Evolutionary conservation across 768 basidiomycete genomes (phyloP).

Genomic region (Myochromella boudieri): DNA sequence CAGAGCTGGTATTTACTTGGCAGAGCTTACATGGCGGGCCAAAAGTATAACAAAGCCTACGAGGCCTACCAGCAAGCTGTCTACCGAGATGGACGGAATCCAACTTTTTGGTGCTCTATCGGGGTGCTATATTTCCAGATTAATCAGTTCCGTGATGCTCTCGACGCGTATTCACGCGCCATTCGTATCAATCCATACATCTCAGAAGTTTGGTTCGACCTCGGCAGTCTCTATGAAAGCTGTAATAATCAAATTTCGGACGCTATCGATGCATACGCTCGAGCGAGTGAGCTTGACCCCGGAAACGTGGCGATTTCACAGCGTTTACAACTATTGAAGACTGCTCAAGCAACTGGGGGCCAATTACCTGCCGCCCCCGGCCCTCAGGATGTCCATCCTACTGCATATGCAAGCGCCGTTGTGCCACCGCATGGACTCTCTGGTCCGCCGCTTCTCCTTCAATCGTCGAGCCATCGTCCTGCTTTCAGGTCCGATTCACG

Average conservation of each 20-base stretch:
- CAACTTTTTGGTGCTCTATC: conserved; percentile 99
- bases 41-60: conserved; percentile 99
- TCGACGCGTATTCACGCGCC: conserved; percentile 98
- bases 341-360: conserved; percentile 73
- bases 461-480: conserved; percentile 49
- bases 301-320: conserved; percentile 79
- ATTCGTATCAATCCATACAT: conserved; percentile 99
- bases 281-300: conserved; percentile 93
- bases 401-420: conserved; percentile 82
- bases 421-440: conserved; percentile 68
- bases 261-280: conserved; percentile 96
- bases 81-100: conserved; percentile 97
- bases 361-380: conserved; percentile 85
- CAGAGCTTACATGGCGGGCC: conserved; percentile 97
- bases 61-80: conserved; percentile 99
- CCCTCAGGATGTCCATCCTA: conserved; percentile 95
- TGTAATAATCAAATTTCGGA: conserved; percentile 99
- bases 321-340: conserved; percentile 75
- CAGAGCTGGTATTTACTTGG: conserved; percentile 99
- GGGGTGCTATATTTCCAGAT: conserved; percentile 99
- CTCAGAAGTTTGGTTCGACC: conserved; percentile 93
- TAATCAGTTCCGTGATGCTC: conserved; percentile 98
- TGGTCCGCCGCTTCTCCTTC: conserved; percentile 67
- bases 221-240: conserved; percentile 94
- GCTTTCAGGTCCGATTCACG: conserved; percentile 68